Base-by-base conservation (phyloP, 257 asterid genomes). In the Mentha longifolia region DNA sequence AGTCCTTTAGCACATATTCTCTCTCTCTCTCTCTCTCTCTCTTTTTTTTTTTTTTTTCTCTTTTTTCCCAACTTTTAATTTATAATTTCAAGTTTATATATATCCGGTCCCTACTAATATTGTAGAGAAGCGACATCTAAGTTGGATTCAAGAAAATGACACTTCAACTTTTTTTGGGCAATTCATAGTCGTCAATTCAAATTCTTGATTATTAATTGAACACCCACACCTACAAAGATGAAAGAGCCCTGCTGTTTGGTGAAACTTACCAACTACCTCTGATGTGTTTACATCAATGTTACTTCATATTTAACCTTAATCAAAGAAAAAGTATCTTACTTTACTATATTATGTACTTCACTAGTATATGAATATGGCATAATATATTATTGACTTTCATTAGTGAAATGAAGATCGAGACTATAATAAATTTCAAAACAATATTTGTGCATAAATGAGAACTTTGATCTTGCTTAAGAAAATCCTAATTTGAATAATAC, bases 131-230 rank as follows among this genome's bases (percentile, higher is more conserved):
- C 8, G 19, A 61, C 52, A 61, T 39, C 67, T 39, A 19, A 12
- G 35, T 39, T 61, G 52, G 33, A 61, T 61, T 39, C 42, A 46
- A 65, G 70, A 65, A 65, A 45, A 46, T 65, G 70, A 65, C 58
- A 25, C 10, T 9, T 42, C 58, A 65, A 43, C 41, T 2, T 22
- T 45, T 45, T 22, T 5, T 35, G 7, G 47, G 68, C 55, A 11
- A 20, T 35, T 13, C 2, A 14, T 17, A 64, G 7, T 7, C 35
- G 7, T 7, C 35, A 10, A 15, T 39, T 10, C 6, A 12, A 62
- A 13, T 42, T 42, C 17, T 62, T 62, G 54, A 39, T 0, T 0
- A 61, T 16, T 16, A n/a, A 16, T 42, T 35, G 31, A 2, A 35
- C 39, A 5, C 1, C 8, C 39, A 35, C 9, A 35, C 39, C 39